phyloP scores from a whole-genome alignment of 2,329 filamentous ascomycete species.

The Cladosporium oxysporum region DNA sequence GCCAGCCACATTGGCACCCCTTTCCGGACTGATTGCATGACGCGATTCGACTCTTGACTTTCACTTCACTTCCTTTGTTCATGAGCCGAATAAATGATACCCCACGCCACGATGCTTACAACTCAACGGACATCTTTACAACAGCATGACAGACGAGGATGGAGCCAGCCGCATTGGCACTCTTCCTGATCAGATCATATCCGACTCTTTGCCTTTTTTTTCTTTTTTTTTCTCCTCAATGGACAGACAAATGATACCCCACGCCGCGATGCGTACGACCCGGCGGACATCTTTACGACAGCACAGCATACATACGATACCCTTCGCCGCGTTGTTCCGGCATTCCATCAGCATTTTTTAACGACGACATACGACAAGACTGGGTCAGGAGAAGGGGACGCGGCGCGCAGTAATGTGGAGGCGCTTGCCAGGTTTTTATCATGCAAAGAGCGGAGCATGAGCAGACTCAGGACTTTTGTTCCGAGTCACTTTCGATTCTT shows the following conservation, averaged over 20 bases:
- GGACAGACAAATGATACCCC: not conserved
- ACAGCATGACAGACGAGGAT: not conserved
- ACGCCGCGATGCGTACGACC: not conserved
- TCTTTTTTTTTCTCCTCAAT: not conserved
- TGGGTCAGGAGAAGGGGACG: not conserved
- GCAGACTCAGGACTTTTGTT: not conserved
- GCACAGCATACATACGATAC: slow-evolving; percentile 3
- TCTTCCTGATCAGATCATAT: not conserved
- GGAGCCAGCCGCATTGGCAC: not conserved
- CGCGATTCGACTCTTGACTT: not conserved
- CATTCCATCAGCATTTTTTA: not conserved
- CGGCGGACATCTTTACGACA: not conserved
- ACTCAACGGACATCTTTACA: not conserved
- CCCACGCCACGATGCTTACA: not conserved
- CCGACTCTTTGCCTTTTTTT: not conserved
- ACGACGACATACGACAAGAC: not conserved
- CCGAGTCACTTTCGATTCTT: not conserved
- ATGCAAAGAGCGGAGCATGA: not conserved
- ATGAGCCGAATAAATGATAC: not conserved
- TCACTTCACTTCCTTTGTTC: not conserved
- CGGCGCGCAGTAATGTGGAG: slow-evolving; percentile 9
- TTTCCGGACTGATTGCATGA: not conserved
- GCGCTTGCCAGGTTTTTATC: not conserved
- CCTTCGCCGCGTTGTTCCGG: not conserved
- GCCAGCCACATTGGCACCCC: not conserved